Evolutionary conservation across 192 early-diverging fungal genomes (phyloP).

Genomic region (Chytriomyces hyalinus): DNA sequence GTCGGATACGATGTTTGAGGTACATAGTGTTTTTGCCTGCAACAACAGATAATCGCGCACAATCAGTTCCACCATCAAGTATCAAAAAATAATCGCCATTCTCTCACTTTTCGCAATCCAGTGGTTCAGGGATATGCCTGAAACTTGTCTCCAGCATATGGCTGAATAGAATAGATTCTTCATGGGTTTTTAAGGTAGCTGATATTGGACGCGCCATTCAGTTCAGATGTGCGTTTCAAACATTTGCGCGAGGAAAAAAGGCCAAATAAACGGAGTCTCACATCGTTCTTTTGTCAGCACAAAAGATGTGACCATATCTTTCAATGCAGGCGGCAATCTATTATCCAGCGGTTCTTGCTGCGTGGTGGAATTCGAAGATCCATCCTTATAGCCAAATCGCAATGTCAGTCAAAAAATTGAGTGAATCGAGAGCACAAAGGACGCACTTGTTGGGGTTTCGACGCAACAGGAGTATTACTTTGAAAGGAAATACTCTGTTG

Average conservation of each 20-base stretch:
- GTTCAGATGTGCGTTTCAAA: no score
- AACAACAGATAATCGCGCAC: slow-evolving; percentile 7
- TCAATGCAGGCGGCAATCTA: slow-evolving; percentile 67
- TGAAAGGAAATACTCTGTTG: neutral
- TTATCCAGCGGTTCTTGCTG: slow-evolving; percentile 51
- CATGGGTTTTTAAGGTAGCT: slow-evolving; percentile 38
- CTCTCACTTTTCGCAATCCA: slow-evolving; percentile 80
- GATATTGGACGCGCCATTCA: neutral
- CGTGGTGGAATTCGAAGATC: neutral
- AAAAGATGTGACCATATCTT: slow-evolving; percentile 71
- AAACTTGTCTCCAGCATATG: slow-evolving; percentile 88
- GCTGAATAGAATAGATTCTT: slow-evolving; percentile 52
- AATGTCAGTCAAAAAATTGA: neutral
- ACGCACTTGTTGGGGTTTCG: neutral
- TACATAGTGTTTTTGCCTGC: slow-evolving; percentile 70
- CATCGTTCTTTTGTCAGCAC: slow-evolving; percentile 69
- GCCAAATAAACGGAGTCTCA: slow-evolving; percentile 27
- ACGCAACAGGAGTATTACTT: neutral
- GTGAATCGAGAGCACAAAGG: neutral
- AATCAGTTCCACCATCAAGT: slow-evolving; percentile 5
- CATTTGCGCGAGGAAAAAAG: neutral
- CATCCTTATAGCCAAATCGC: neutral
- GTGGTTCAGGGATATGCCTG: slow-evolving; percentile 77
- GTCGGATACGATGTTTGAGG: slow-evolving; percentile 79
- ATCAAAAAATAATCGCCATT: neutral